A percentile compares a stretch with the other conserved stretches of the same genome.
These are phyloP conservation scores for Cucurbita pepo DNA, from an alignment of 306 rosid genomes.

Conservation along the genomic window DNA sequence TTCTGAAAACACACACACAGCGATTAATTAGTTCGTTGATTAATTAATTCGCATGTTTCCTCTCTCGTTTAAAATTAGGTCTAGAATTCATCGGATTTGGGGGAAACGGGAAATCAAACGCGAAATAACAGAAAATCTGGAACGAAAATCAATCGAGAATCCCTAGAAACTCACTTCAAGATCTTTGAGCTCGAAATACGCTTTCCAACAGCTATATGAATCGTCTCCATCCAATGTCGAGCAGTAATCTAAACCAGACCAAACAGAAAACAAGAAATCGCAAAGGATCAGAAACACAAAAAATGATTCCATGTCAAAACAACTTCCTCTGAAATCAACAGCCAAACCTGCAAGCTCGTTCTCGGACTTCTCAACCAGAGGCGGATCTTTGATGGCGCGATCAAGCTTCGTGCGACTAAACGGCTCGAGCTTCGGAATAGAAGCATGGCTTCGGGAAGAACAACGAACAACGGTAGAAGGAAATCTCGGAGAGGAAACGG, in stretches of 20 bases:
- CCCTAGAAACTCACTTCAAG: conserved; percentile 36
- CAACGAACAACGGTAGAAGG: conserved; percentile 20
- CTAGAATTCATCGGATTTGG: not conserved
- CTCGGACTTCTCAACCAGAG: conserved; percentile 58
- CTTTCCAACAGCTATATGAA: conserved; percentile 82
- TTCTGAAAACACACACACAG: conserved; percentile 20
- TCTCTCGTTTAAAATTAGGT: not conserved
- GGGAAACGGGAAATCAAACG: not conserved
- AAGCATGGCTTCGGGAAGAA: conserved; percentile 37
- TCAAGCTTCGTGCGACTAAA: conserved; percentile 60
- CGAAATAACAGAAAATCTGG: not conserved
- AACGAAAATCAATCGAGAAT: not conserved
- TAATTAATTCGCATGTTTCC: not conserved
- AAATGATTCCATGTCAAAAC: not conserved
- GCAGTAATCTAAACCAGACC: conserved; percentile 43
- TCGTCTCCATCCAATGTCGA: conserved; percentile 77
- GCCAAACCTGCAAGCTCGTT: conserved; percentile 44
- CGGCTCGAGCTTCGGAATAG: conserved; percentile 73
- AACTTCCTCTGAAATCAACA: not conserved
- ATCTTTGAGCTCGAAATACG: conserved; percentile 78
- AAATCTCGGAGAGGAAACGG: conserved; percentile 9
- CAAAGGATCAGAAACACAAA: not conserved
- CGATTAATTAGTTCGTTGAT: not conserved
- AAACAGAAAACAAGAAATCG: not conserved
- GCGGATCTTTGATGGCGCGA: conserved; percentile 49